These are phyloP conservation scores for Curvularia eragrostidis DNA, from an alignment of 2,329 filamentous ascomycete genomes.

Conservation along the genomic window DNA sequence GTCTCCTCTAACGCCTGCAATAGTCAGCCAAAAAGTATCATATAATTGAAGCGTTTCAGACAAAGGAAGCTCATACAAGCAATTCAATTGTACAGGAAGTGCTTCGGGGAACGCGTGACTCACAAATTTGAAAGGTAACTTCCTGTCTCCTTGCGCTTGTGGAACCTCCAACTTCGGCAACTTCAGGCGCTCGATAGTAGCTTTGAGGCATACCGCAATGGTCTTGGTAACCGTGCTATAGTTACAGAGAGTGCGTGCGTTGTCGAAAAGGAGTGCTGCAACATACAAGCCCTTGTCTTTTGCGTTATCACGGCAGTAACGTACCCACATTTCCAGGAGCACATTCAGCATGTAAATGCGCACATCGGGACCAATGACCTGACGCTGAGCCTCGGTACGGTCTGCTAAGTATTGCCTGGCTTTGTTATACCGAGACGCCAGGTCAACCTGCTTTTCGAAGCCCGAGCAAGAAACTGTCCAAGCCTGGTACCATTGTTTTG, in stretches of 20 bases:
- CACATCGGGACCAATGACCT: constrained; percentile 55
- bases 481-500: constrained; percentile 52
- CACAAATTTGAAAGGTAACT: constrained; percentile 54
- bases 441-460: constrained; percentile 56
- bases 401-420: constrained; percentile 57
- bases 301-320: constrained; percentile 36
- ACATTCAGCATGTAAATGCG: constrained; percentile 59
- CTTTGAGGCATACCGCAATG: constrained; percentile 40
- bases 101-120: background rate
- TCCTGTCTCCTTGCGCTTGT: constrained; percentile 44
- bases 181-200: constrained; percentile 49
- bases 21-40: background rate
- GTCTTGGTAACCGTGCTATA: constrained; percentile 39
- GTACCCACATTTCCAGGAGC: constrained; percentile 58
- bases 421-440: constrained; percentile 57
- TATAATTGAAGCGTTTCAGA: background rate
- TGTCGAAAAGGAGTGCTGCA: constrained; percentile 45
- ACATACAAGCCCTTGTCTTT: constrained; percentile 42
- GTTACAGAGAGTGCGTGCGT: constrained; percentile 37
- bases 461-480: constrained; percentile 57
- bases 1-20: constrained; percentile 25
- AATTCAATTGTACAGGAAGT: background rate
- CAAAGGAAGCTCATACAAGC: background rate
- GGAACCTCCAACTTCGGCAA: constrained; percentile 48
- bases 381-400: constrained; percentile 50